Percentiles rank a stretch among this genome's conserved stretches.
phyloP scores from a whole-genome alignment of 768 basidiomycete genomes.

The Rhizopogon sp. region DNA sequence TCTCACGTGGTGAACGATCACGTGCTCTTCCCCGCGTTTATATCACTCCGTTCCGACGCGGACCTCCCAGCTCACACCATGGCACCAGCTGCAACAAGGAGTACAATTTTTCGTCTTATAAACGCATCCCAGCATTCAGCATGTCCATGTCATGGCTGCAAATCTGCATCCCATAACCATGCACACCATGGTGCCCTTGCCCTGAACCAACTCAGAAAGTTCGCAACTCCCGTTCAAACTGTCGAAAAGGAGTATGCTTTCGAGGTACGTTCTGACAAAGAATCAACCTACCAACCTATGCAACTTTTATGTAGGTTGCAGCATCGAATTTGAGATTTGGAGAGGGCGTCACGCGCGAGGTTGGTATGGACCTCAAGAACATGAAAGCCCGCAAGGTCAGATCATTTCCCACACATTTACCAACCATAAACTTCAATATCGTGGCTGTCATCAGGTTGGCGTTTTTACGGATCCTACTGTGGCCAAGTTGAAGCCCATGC shows the following conservation, averaged over 20 bases:
- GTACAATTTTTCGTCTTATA: constrained; percentile 67
- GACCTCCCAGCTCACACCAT: constrained; percentile 11
- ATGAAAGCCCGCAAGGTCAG: constrained; percentile 82
- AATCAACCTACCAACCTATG: neutral
- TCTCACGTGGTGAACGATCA: constrained; percentile 4
- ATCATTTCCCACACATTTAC: neutral
- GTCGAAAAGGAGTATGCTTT: constrained; percentile 89
- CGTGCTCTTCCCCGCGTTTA: constrained; percentile 7
- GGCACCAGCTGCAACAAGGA: constrained; percentile 48
- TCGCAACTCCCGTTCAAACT: constrained; percentile 71
- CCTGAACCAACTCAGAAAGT: constrained; percentile 59
- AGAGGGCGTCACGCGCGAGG: constrained; percentile 83
- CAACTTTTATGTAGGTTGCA: constrained; percentile 50
- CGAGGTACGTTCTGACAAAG: constrained; percentile 47
- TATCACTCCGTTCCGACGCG: constrained; percentile 12
- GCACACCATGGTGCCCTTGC: constrained; percentile 32
- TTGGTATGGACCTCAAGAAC: constrained; percentile 93
- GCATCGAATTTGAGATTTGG: constrained; percentile 88
- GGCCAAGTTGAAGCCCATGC: constrained; percentile 76
- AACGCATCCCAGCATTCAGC: constrained; percentile 65
- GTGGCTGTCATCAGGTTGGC: constrained; percentile 57
- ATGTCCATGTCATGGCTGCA: constrained; percentile 78
- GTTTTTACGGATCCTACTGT: constrained; percentile 92
- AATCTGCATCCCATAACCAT: constrained; percentile 35
- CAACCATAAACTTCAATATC: constrained; percentile 4